Evolutionary conservation across 306 rosid species (phyloP), one percentile per base, ranked within the genome.

Genomic region (Quercus rubra): DNA sequence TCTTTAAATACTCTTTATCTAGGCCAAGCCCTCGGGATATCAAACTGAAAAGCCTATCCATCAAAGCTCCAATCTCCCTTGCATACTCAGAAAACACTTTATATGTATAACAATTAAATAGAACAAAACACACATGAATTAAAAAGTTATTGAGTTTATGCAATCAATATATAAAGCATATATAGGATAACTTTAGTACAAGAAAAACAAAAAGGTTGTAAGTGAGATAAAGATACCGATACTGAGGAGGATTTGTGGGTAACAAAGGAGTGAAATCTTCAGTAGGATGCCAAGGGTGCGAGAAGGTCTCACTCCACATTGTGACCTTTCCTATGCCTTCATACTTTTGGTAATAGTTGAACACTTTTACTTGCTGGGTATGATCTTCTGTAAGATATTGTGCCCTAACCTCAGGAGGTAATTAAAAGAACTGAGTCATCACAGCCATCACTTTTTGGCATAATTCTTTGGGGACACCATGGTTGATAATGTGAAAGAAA

Each of bases 221-320:
- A 43, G 46, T 38, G 10, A 38, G 49, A 6, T 10, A 9, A 0
- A 8, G 4, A 1, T 82, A 79, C 88, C 83, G 25, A 71, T 83
- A 81, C 3, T 62, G 76, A 30, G 80, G 80, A n/a, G 73, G 85
- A 52, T 81, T 76, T 69, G 76, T 10, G 6, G 89, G 90, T 71
- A 86, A 72, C 21, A 79, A 28, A 62, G 52, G 23, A 33, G 55
- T 73, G 72, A 82, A 49, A 72, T 84, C 76, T 3, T 78, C 79
- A 35, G 13, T 19, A 31, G 85, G 89, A 58, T 81, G 63, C 88
- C 86, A 88, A 5, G 55, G 68, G 79, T 88, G 89, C 7, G 28
- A 3, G 59, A 90, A 88, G 71, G 69, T 72, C 83, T 88, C 89
- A 80, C 92, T 83, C 89, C 85, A 90, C 83, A 83, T 84, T 0